Evolutionary conservation across 1,284 basidiomycete species (phyloP), one percentile per base, ranked within the genome.

Genomic region (Boletellus deceptivus): DNA sequence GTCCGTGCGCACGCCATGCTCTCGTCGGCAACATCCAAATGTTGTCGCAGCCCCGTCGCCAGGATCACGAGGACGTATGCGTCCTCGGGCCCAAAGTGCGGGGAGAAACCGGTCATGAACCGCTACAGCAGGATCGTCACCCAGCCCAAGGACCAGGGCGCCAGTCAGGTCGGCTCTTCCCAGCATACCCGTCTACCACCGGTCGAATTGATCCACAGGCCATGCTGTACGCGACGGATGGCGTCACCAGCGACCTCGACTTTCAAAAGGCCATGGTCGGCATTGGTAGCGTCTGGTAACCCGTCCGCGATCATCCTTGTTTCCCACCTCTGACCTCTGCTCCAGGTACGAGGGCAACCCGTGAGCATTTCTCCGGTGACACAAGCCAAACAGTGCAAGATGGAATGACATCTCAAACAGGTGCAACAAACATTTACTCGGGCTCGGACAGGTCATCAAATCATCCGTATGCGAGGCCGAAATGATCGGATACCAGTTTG

Each of bases 211-310:
- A 41, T 50, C 20, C 27, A 29, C 49, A 94, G 91, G 94, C 94
- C 25, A 98, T 98, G 94, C 74, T 98, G 43, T 98, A 94, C 70
- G 94, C 93, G 18, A 98, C 94, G 1, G 94, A 97, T 25, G 93
- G 92, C 24, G 80, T 98, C 54, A 74, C 81, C 27, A 73, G 63
- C 24, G 86, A 93, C 57, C 79, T 76, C 11, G 94, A 98, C 71
- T 86, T 98, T 56, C 76, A 90, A 63, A 97, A 95, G 71, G 85
- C 93, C 49, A 97, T 98, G 94, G 89, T 98, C 54, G 94, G 94
- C 53, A 85, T 98, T 37, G 94, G 86, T 8, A 94, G 91, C 60
- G 89, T 98, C 29, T 98, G 94, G 94, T 94, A 65, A 70, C 86
- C 76, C 36, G 16, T 37, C 35, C 57, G 24, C 24, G 7, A 31